Evolutionary conservation across 2,329 filamentous ascomycete genomes (phyloP), one percentile per base, ranked within the genome.

Genomic region (Cladosporium halotolerans): DNA sequence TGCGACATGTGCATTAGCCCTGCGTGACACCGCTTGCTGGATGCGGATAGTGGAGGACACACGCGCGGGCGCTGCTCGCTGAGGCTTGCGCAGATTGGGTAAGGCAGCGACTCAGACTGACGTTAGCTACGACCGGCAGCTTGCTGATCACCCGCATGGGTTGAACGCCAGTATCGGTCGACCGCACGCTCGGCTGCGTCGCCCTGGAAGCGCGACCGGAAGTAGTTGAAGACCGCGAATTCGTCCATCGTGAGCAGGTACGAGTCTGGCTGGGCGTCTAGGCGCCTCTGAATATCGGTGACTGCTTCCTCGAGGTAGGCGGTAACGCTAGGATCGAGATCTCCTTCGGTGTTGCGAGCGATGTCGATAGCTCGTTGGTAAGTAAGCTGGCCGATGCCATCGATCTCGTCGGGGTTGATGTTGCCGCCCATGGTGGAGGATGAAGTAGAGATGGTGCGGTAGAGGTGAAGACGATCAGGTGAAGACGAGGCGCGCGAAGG

Each of bases 151-250:
- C 31, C 34, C 18, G 51, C 51, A 38, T 53, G 51, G 13, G 51
- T 47, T 45, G 73, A 69, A 59, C 79, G 72, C 80, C 80, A 83
- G 64, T 79, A 83, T 11, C 79, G 76, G 57, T 73, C 76, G 48
- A 81, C 76, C 9, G 79, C 79, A 48, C 70, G 71, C 60, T 76
- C 74, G 18, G 79, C 75, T 45, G 79, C 63, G 23, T 70, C 65
- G 55, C 80, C 79, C 31, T 73, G 68, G 65, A 86, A 89, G 9
- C 85, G 80, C 57, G 79, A 71, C 57, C 87, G 84, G 69, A 86
- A 92, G 70, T 85, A 92, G 74, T 93, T 95, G 80, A 95, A 90
- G 56, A 95, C 78, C 52, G 87, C 82, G 64, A 93, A 95, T 71
- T 95, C 89, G 69, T 89, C 83, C 57, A 79, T 76, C 33, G 76